phyloP scores from a whole-genome alignment of 768 basidiomycete genomes.

The Trametes elegans region DNA sequence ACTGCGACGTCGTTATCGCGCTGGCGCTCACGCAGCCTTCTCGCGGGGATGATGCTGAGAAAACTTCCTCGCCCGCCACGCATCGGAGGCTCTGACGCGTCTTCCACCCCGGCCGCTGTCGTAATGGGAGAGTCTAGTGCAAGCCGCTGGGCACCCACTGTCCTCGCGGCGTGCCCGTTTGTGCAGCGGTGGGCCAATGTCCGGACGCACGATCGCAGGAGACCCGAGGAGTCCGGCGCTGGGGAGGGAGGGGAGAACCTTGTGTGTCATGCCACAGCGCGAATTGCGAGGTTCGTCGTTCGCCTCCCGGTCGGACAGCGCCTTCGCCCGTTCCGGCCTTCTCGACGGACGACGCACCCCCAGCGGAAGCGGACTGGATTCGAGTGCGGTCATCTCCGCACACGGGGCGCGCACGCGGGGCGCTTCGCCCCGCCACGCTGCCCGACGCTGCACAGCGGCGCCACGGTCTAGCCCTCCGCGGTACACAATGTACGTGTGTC shows the following conservation, averaged over 20 bases:
- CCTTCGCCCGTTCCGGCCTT: constrained; percentile 1
- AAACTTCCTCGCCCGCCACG: constrained; percentile 9
- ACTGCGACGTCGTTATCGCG: constrained; percentile 10
- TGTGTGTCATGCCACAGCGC: not conserved
- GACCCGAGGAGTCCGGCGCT: constrained; percentile 11
- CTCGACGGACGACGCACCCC: not conserved
- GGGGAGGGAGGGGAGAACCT: too few species aligned
- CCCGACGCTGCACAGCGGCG: constrained; percentile 11
- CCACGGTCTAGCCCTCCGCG: constrained; percentile 12
- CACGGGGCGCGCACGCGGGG: constrained; percentile 2
- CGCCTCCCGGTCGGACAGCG: not conserved
- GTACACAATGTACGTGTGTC: constrained; percentile 11
- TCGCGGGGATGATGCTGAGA: constrained; percentile 13
- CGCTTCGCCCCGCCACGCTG: constrained; percentile 7
- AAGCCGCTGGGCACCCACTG: constrained; percentile 4
- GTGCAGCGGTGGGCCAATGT: constrained; percentile 4
- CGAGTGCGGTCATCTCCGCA: constrained; percentile 17
- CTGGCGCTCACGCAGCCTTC: constrained; percentile 13
- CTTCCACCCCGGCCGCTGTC: constrained; percentile 10
- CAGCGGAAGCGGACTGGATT: constrained; percentile 1
- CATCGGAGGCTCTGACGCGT: constrained; percentile 9
- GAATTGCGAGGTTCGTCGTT: constrained; percentile 13
- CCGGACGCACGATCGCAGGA: constrained; percentile 1
- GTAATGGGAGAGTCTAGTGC: constrained; percentile 12
- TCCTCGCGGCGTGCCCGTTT: constrained; percentile 8